Evolutionary conservation across 2,329 filamentous ascomycete genomes (phyloP).

Genomic region (Eurotiales sp.): DNA sequence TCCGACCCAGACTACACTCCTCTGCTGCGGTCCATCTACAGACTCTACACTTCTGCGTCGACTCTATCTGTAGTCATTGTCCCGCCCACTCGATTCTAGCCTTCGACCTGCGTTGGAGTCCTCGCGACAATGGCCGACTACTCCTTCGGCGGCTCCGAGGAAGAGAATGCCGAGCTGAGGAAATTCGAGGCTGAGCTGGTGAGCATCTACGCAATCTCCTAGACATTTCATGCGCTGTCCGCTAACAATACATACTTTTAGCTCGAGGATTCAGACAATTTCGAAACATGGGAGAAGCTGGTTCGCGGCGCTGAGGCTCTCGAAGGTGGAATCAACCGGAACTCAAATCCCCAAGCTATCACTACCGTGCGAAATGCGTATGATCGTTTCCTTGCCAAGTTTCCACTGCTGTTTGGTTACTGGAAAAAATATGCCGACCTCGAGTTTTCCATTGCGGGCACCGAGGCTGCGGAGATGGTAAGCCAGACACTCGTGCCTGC

Average conservation of each 20-base stretch:
- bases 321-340: slow-evolving; percentile 91
- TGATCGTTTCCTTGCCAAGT: slow-evolving; percentile 90
- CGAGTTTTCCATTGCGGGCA: slow-evolving; percentile 94
- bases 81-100: too few species aligned
- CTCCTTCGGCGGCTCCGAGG: slow-evolving; percentile 69
- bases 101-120: too few species aligned
- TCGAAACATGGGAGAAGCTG: slow-evolving; percentile 92
- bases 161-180: slow-evolving; percentile 77
- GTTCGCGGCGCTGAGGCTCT: slow-evolving; percentile 76
- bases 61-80: too few species aligned
- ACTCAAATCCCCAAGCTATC: slow-evolving; percentile 92
- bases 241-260: slow-evolving; percentile 26
- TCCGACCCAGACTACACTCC: too few species aligned
- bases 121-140: slow-evolving; percentile 63
- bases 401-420: slow-evolving; percentile 93
- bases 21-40: too few species aligned
- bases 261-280: slow-evolving; percentile 76
- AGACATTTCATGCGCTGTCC: too few species aligned
- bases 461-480: slow-evolving; percentile 96
- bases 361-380: slow-evolving; percentile 82
- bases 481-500: slow-evolving; percentile 29
- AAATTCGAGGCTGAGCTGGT: slow-evolving; percentile 76
- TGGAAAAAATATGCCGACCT: slow-evolving; percentile 99
- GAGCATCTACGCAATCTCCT: too few species aligned
- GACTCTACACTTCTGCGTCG: too few species aligned